Percentiles rank a stretch among this genome's conserved stretches.
Conservation (phyloP, 1,284 basidiomycete species). For the Inonotus obliquus region DNA sequence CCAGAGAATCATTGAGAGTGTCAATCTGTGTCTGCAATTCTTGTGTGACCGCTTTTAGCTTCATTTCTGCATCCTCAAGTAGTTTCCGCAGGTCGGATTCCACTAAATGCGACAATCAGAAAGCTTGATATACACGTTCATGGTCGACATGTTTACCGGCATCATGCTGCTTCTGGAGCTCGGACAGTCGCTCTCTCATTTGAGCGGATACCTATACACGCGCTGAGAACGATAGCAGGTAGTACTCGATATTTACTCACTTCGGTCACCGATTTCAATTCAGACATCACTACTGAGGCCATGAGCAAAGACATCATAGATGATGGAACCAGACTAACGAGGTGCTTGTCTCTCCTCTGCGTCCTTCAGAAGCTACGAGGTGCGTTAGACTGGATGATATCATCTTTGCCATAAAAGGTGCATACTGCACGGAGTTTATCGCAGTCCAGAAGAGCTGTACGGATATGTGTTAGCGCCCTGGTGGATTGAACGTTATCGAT, state of each 20-base stretch:
- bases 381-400: too few species aligned
- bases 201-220: not conserved
- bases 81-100: not conserved
- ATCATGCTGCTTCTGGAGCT: not conserved
- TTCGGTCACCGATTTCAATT: not conserved
- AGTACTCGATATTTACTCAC: not conserved
- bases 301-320: not conserved
- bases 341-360: too few species aligned
- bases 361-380: not conserved
- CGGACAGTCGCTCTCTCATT: not conserved
- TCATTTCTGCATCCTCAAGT: not conserved
- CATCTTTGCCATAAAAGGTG: not conserved
- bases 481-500: not conserved
- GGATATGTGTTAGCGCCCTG: not conserved
- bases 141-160: not conserved
- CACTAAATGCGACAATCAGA: not conserved
- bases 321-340: too few species aligned
- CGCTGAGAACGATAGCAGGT: not conserved
- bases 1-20: not conserved
- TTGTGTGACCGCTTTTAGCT: not conserved
- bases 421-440: conserved; percentile 6
- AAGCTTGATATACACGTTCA: not conserved
- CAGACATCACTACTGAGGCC: not conserved
- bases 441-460: conserved; percentile 3
- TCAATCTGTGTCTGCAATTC: not conserved